A percentile compares a stretch with the other conserved stretches of the same genome.
Conservation (phyloP, 139 green algal genomes). For the Picochlorum sp. region DNA sequence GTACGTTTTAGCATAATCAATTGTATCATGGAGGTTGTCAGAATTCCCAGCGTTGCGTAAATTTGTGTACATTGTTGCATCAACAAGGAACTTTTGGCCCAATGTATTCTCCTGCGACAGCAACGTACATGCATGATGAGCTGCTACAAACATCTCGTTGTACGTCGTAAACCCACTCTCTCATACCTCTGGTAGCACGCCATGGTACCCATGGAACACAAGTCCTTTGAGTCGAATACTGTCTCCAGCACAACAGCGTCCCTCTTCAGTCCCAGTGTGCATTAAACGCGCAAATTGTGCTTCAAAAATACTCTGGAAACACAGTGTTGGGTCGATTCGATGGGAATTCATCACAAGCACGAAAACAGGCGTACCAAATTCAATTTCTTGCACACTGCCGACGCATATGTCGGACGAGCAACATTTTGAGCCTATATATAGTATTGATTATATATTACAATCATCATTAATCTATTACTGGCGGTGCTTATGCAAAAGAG, state of each 20-base stretch:
- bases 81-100: slow-evolving; percentile 56
- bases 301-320: too few species aligned
- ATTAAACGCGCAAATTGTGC: too few species aligned
- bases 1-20: slow-evolving; percentile 48
- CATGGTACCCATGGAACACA: slow-evolving; percentile 43
- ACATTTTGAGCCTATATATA: too few species aligned
- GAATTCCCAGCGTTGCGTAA: slow-evolving; percentile 26
- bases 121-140: background rate
- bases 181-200: slow-evolving; percentile 27
- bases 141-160: background rate
- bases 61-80: slow-evolving; percentile 35
- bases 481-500: slow-evolving; percentile 1
- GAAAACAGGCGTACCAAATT: too few species aligned
- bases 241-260: slow-evolving; percentile 12
- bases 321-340: too few species aligned
- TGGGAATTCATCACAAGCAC: too few species aligned
- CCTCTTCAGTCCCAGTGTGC: too few species aligned
- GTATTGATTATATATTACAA: too few species aligned
- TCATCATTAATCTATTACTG: background rate
- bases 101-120: slow-evolving; percentile 42
- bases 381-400: too few species aligned
- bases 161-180: background rate
- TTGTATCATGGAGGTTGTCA: slow-evolving; percentile 38
- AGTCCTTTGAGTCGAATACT: slow-evolving; percentile 32
- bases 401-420: too few species aligned